Evolutionary conservation across 306 rosid species (phyloP).

Genomic region (Pyrus communis): DNA sequence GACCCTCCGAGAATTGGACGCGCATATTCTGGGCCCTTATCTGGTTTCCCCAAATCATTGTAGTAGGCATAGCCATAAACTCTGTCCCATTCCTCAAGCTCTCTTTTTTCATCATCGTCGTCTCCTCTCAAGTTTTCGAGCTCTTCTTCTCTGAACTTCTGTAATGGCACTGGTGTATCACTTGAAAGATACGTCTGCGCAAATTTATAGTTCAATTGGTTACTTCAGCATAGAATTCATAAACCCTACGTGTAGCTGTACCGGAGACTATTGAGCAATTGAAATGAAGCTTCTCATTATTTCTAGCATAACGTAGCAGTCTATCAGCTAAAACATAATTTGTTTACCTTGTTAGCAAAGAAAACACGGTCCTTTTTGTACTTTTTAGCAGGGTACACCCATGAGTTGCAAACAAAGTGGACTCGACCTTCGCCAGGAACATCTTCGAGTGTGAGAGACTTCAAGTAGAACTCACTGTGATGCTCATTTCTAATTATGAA

Average conservation of each 20-base stretch:
- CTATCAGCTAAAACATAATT: background rate
- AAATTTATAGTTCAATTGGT: background rate
- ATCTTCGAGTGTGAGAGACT: conserved; percentile 49
- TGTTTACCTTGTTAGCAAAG: conserved; percentile 74
- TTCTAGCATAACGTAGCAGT: background rate
- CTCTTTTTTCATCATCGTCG: conserved; percentile 33
- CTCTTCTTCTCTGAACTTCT: conserved; percentile 46
- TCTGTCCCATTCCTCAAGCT: conserved; percentile 62
- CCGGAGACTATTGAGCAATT: background rate
- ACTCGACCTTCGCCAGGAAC: conserved; percentile 63
- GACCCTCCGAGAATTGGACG: conserved; percentile 76
- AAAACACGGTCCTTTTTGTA: conserved; percentile 59
- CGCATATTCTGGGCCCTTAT: conserved; percentile 15
- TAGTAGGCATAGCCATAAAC: conserved; percentile 67
- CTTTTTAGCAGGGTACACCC: conserved; percentile 66
- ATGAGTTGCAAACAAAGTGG: conserved; percentile 78
- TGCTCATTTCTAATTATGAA: conserved; percentile 57
- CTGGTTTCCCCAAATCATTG: conserved; percentile 60
- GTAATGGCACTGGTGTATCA: conserved; percentile 51
- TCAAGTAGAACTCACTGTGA: conserved; percentile 60
- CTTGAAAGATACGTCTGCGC: conserved; percentile 57
- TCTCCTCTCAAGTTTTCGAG: conserved; percentile 51
- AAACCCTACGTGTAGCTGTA: background rate
- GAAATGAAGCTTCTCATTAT: no score
- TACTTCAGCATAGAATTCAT: conserved; percentile 3